Base-by-base conservation (phyloP, 2,329 filamentous ascomycete genomes). In the Cladophialophora chaetospira region DNA sequence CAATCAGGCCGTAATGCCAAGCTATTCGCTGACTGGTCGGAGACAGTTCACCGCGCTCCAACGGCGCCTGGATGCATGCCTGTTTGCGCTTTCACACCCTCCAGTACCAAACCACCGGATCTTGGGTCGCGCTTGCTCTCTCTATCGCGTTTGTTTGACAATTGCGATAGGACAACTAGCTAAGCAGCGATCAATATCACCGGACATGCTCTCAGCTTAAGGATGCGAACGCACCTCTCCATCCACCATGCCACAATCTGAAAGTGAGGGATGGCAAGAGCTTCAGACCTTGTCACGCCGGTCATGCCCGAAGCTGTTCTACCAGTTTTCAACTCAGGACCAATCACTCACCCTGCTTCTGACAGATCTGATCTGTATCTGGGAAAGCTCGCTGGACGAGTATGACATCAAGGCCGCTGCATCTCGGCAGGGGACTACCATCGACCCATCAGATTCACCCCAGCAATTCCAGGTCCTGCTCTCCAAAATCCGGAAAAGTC, bases 301-400 rank as follows among this genome's bases (percentile, higher is more conserved):
- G 47, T 40, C 56, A 35, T 48, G 66, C 3, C 75, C 75, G 13
- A 69, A 71, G 8, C 69, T 77, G 19, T 70, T 77, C 9, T 74
- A 71, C 59, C 72, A 68, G 49, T 76, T 72, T 53, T 63, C 60
- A 10, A 64, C 68, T 55, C 66, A 67, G 25, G 55, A 57, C 10
- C 35, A 60, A 13, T 75, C 76, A 53, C 85, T 85, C 67, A 73
- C 72, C 11, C 67, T 86, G 17, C 74, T 75, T 60, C 67, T 86
- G 17, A 86, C 83, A 19, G 84, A 86, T 66, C 71, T 86, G 35
- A 79, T 75, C 60, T 73, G 78, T 57, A 72, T 87, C 19, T 87
- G 84, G 84, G 73, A 73, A 25, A 81, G 84, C 66, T 70, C 68
- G 15, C 64, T 84, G 38, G 71, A 73, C 47, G 70, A 73, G 36